phyloP scores from a whole-genome alignment of 2,329 filamentous ascomycete genomes.

The Exophiala dermatitidis region DNA sequence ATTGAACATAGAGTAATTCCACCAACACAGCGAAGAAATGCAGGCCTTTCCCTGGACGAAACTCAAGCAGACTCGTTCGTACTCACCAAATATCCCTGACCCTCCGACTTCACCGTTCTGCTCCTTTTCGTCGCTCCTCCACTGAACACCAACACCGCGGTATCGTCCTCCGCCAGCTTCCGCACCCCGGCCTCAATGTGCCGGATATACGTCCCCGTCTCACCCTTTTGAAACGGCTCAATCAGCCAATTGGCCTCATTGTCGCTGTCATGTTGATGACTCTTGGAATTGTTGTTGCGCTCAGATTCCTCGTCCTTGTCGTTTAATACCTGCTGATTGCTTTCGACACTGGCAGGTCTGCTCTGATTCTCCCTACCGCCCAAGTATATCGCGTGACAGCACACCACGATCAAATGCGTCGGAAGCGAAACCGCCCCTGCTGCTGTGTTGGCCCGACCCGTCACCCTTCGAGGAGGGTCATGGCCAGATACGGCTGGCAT shows the following conservation, averaged over 20 bases:
- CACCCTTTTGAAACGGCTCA: slow-evolving; percentile 67
- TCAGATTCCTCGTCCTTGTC: too few species aligned
- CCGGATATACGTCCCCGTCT: slow-evolving; percentile 70
- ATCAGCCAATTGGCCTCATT: slow-evolving; percentile 50
- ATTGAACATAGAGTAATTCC: too few species aligned
- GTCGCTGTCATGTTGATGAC: not conserved
- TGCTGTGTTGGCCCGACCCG: too few species aligned
- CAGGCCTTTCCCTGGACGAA: too few species aligned
- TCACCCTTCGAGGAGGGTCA: too few species aligned
- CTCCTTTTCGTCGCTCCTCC: slow-evolving; percentile 46
- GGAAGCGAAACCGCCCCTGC: too few species aligned
- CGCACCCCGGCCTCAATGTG: slow-evolving; percentile 62
- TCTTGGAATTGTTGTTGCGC: not conserved
- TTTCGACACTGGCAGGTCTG: not conserved
- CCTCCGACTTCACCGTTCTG: slow-evolving; percentile 11
- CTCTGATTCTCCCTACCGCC: slow-evolving; percentile 33
- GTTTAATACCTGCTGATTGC: too few species aligned
- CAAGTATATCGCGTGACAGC: slow-evolving; percentile 73
- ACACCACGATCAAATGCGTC: slow-evolving; percentile 63
- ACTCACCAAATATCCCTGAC: slow-evolving; percentile 21
- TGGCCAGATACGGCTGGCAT: too few species aligned
- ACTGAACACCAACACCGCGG: slow-evolving; percentile 60
- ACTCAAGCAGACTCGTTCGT: too few species aligned
- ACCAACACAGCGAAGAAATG: too few species aligned
- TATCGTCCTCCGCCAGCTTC: slow-evolving; percentile 40